phyloP scores from a whole-genome alignment of 306 rosid species.

The Mimosa pudica region DNA sequence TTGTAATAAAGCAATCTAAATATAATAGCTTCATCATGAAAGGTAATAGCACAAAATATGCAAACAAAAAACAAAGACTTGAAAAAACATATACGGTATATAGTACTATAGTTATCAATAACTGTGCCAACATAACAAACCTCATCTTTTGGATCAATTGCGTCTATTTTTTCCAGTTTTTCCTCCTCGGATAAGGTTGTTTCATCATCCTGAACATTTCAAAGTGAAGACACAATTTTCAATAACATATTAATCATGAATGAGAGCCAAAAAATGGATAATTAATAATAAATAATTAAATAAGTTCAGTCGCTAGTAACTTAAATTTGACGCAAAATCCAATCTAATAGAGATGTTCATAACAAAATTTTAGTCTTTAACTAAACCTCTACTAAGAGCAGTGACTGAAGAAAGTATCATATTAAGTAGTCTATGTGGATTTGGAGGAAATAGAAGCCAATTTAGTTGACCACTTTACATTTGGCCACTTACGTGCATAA shows the following conservation, averaged over 20 bases:
- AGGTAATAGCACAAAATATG: constrained; percentile 14
- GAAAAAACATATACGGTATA: neutral
- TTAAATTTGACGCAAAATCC: constrained; percentile 11
- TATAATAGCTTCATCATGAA: constrained; percentile 32
- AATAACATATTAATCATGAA: constrained; percentile 11
- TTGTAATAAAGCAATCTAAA: constrained; percentile 85
- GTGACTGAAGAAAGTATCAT: constrained; percentile 21
- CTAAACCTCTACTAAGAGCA: neutral
- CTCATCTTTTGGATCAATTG: constrained; percentile 72
- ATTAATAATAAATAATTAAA: constrained; percentile 4
- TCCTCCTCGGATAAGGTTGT: constrained; percentile 94
- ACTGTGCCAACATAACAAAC: constrained; percentile 40
- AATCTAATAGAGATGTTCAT: constrained; percentile 12
- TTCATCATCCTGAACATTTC: constrained; percentile 85
- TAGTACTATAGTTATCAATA: constrained; percentile 8
- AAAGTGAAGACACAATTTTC: constrained; percentile 30
- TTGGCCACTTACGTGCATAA: constrained; percentile 12
- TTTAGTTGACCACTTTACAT: constrained; percentile 23
- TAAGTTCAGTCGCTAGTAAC: constrained; percentile 26
- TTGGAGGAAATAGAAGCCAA: constrained; percentile 10
- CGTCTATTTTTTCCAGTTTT: constrained; percentile 72
- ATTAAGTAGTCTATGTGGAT: constrained; percentile 12
- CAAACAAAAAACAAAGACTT: constrained; percentile 17
- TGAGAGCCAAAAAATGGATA: neutral
- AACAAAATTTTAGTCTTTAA: constrained; percentile 32